A percentile compares a stretch with the other conserved stretches of the same genome.
Evolutionary conservation across 371 early-diverging fungal species (phyloP).

Genomic region (Lichtheimia corymbifera): DNA sequence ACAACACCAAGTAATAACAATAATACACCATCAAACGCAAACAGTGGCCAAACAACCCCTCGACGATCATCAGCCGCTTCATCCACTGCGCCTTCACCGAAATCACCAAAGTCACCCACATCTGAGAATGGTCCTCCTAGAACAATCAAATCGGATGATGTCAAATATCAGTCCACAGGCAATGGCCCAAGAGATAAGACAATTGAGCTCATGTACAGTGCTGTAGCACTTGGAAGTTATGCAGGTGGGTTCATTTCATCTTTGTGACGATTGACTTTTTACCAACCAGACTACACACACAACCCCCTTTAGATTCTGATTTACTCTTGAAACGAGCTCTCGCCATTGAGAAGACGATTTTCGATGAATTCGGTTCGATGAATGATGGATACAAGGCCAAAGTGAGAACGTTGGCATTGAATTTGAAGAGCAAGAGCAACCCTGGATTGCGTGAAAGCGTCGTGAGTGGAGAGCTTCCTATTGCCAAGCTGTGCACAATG

Average conservation of each 20-base stretch:
- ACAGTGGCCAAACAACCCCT: not conserved
- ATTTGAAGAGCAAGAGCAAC: slow-evolving; percentile 83
- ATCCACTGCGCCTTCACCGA: slow-evolving; percentile 14
- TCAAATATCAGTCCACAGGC: slow-evolving; percentile 61
- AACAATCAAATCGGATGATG: slow-evolving; percentile 63
- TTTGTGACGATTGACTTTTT: not conserved
- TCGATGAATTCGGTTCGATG: slow-evolving; percentile 46
- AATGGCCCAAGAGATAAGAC: slow-evolving; percentile 80
- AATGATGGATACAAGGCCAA: slow-evolving; percentile 74
- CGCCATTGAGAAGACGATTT: slow-evolving; percentile 71
- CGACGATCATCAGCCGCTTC: slow-evolving; percentile 16
- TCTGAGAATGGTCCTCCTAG: slow-evolving; percentile 51
- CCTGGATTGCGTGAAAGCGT: slow-evolving; percentile 77
- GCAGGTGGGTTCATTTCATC: slow-evolving; percentile 49
- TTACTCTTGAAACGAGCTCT: slow-evolving; percentile 61
- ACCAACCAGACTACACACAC: too few species aligned
- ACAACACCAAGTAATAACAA: not conserved
- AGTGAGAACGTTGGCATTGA: slow-evolving; percentile 81
- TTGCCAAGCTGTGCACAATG: slow-evolving; percentile 77
- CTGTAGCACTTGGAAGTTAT: slow-evolving; percentile 72
- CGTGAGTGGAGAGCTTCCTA: slow-evolving; percentile 67
- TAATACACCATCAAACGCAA: not conserved
- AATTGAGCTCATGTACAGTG: slow-evolving; percentile 82
- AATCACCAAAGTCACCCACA: slow-evolving; percentile 20
- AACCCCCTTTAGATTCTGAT: slow-evolving; percentile 57